phyloP scores from a whole-genome alignment of 1,284 basidiomycete species.

The Cutaneotrichosporon cyanovorans region DNA sequence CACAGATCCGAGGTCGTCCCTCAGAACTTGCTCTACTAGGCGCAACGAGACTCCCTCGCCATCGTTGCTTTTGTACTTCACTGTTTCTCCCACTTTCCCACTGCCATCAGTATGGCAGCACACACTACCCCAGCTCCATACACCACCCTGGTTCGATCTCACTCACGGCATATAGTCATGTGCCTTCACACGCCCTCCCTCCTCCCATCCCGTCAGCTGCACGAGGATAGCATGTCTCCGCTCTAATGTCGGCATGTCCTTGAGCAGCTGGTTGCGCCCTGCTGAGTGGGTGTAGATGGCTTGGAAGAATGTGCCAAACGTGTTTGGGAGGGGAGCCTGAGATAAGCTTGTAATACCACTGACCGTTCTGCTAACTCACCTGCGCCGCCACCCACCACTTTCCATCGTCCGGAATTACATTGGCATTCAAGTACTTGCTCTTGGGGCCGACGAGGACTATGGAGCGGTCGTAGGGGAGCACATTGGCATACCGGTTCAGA shows the following conservation, averaged over 20 bases:
- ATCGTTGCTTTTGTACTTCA: background rate
- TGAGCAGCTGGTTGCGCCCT: no score
- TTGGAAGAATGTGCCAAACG: conserved; percentile 31
- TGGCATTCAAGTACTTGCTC: conserved; percentile 37
- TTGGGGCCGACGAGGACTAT: conserved; percentile 20
- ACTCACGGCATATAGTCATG: conserved; percentile 36
- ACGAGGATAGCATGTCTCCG: conserved; percentile 28
- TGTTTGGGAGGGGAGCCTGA: conserved; percentile 33
- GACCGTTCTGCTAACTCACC: conserved; percentile 20
- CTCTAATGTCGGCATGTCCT: background rate
- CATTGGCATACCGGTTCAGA: conserved; percentile 36
- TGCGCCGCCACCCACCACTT: conserved; percentile 39
- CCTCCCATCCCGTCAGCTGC: conserved; percentile 39
- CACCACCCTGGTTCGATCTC: no score
- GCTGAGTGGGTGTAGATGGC: conserved; percentile 20
- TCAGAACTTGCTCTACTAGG: background rate
- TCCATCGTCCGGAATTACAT: conserved; percentile 29
- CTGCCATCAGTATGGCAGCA: no score
- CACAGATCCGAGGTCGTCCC: conserved; percentile 5
- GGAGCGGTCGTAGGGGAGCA: conserved; percentile 39
- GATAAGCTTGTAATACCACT: no score
- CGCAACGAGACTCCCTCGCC: background rate
- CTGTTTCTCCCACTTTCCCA: no score
- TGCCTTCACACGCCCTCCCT: conserved; percentile 33
- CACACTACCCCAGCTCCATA: no score